Base-by-base conservation (phyloP, 208 protist species). In the Leishmania martiniquensis region DNA sequence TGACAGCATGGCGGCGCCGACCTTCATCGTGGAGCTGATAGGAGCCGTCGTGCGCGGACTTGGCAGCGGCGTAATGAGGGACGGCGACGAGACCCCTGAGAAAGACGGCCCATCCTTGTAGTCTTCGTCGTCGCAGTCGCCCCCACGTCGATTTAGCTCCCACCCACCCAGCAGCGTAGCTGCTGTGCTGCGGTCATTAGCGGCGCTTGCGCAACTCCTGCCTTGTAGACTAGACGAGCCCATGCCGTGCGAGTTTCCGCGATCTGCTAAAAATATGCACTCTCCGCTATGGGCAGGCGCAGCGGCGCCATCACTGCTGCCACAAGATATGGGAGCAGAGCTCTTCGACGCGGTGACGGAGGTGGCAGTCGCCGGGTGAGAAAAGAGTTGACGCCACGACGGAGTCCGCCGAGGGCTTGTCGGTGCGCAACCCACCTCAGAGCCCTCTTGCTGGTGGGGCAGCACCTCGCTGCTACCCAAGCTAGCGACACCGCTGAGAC, bases 41-140 rank as follows among this genome's bases (percentile, higher is more conserved):
- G 71, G 25, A 47, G 69, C 42, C 5, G 57, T 37, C 22, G 49
- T 7, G 25, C 54, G 59, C n/a, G 37, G 60, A 52, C 75, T 84
- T 13, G 69, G 39, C 60, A 55, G 57, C 42, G 70, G 75, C 20
- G 80, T 80, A 29, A 60, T 12, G 42, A 84, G 15, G 2, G 80
- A 79, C 15, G 80, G 74, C 37, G 80, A 84, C 12, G 75, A 84
- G 1, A 79, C 80, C 49, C 68, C 51, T 3, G 80, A 84, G 25
- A 83, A n/a, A 10, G 73, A 49, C 20, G 22, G 47, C 20, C 47
- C 17, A 51, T 60, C 52, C 32, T 25, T 37, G 71, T n/a, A 29
- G 59, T 51, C 39, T 9, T 49, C 69, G 29, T 45, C 69, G 69
- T 47, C 69, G 10, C 12, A 13, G 69, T 44, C 34, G 17, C 7